phyloP scores from a whole-genome alignment of 2,329 filamentous ascomycete genomes.

The Phyllosticta capitalensis region DNA sequence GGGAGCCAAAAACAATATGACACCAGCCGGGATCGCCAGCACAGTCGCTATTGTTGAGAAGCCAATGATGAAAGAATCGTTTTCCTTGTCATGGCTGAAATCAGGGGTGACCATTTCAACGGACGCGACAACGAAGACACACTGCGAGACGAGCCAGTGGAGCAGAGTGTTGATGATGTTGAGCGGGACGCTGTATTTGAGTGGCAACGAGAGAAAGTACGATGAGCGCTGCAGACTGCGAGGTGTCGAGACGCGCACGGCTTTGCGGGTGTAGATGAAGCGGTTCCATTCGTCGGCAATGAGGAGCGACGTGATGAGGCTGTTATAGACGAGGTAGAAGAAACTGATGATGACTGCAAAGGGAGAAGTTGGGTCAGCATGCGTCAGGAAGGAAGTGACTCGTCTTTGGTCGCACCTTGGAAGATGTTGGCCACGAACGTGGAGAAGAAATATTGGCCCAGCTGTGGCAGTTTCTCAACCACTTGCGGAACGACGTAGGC shows the following conservation, averaged over 20 bases:
- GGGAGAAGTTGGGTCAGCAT: too few species aligned
- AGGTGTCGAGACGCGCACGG: slow-evolving; percentile 30
- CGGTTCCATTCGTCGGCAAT: slow-evolving; percentile 38
- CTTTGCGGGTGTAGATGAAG: slow-evolving; percentile 26
- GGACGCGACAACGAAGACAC: slow-evolving; percentile 30
- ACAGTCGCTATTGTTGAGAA: slow-evolving; percentile 13
- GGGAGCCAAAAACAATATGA: slow-evolving; percentile 10
- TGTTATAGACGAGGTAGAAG: slow-evolving; percentile 39
- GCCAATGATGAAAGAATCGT: neutral
- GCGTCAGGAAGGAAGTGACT: too few species aligned
- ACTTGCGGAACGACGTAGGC: neutral
- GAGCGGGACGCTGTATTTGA: slow-evolving; percentile 29
- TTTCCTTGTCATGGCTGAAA: slow-evolving; percentile 7
- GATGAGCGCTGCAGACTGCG: slow-evolving; percentile 28
- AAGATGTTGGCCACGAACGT: neutral
- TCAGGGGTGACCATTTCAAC: slow-evolving; percentile 14
- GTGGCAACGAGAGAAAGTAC: slow-evolving; percentile 35
- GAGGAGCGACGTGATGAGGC: slow-evolving; percentile 39
- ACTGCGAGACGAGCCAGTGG: slow-evolving; percentile 37
- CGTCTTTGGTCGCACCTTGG: neutral
- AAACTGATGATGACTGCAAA: slow-evolving; percentile 30
- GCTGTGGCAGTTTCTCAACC: neutral
- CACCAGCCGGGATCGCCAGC: slow-evolving; percentile 9
- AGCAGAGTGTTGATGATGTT: slow-evolving; percentile 23
- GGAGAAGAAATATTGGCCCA: neutral